Evolutionary conservation across 2,329 filamentous ascomycete species (phyloP), one percentile per base, ranked within the genome.

Genomic region (Xylariaceae sp.): DNA sequence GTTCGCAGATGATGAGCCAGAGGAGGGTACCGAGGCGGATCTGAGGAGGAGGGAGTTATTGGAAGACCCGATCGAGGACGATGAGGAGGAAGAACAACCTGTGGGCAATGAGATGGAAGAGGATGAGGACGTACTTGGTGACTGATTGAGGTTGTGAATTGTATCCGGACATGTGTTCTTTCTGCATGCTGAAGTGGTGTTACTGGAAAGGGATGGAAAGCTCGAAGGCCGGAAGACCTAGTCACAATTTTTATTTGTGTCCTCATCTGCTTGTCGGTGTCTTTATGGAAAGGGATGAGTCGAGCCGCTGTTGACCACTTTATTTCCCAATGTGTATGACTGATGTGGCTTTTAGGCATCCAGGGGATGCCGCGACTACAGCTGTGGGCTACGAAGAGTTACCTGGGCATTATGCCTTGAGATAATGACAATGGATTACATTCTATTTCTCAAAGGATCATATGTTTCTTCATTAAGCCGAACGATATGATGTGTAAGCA

Each of bases 1-100:
- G 16, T 70, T 73, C 41, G 69, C 71, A 26, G 71, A 73, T 19
- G 62, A 60, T 0, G 74, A 77, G 45, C 72, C 69, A 0, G 78
- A 79, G 49, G 79, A 82, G 53, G 79, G 76, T 37, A 79, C 76
- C 3, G 64, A 61, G 11, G 79, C 81, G 54, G 78, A 83, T 52
- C 60, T 81, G 24, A 66, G 72, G 19, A 66, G 71, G 41, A 66
- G 75, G 38, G 79, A 77, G 54, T 59, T 81, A 40, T 49, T 80
- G 18, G 77, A 73, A 4, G 74, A 78, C 41, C 62, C 59, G 4
- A 62, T 64, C 29, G 62, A 65, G 19, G 67, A 71, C 6, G 69
- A 69, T 15, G 66, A 69, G 3, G 65, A 66, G 12, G 66, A 63
- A 1, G 64, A 65, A 16, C 54, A 52, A 7, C 60, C 54, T 6